Evolutionary conservation across 2,329 filamentous ascomycete genomes (phyloP).

Genomic region (Septoria petroselini): DNA sequence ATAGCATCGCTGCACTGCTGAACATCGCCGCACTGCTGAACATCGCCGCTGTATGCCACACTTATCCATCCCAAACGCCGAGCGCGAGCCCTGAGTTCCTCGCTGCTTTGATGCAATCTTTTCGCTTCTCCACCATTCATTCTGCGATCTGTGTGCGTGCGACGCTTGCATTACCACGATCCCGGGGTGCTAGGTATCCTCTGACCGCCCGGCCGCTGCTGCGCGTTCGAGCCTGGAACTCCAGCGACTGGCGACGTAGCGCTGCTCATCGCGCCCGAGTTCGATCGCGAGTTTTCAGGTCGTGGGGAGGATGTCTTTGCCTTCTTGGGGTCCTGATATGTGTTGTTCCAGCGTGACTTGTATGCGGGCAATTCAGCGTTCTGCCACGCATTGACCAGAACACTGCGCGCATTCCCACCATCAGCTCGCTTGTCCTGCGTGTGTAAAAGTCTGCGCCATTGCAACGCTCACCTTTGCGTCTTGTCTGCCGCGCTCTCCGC

Average conservation of each 20-base stretch:
- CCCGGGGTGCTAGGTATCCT: constrained; percentile 21
- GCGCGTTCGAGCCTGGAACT: constrained; percentile 6
- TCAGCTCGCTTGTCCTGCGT: neutral
- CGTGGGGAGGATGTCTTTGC: neutral
- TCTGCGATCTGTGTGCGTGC: neutral
- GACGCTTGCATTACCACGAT: neutral
- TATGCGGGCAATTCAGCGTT: constrained; percentile 39
- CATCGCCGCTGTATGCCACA: no score
- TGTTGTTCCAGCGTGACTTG: constrained; percentile 37
- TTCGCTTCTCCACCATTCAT: neutral
- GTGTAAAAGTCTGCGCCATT: neutral
- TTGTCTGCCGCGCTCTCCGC: constrained; percentile 70
- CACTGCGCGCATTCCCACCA: constrained; percentile 31
- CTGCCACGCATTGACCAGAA: constrained; percentile 53
- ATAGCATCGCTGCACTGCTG: no score
- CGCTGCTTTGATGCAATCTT: neutral
- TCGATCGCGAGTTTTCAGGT: no score
- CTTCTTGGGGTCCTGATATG: constrained; percentile 19
- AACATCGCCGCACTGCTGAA: no score
- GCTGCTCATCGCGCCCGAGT: constrained; percentile 1
- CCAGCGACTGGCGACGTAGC: constrained; percentile 7
- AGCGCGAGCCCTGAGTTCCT: neutral
- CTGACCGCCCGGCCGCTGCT: constrained; percentile 16
- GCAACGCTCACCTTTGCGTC: constrained; percentile 58
- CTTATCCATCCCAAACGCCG: no score